A percentile compares a stretch with the other conserved stretches of the same genome.
Conservation (phyloP, 2,329 filamentous ascomycete species). For the Arthrobotrys conoides region DNA sequence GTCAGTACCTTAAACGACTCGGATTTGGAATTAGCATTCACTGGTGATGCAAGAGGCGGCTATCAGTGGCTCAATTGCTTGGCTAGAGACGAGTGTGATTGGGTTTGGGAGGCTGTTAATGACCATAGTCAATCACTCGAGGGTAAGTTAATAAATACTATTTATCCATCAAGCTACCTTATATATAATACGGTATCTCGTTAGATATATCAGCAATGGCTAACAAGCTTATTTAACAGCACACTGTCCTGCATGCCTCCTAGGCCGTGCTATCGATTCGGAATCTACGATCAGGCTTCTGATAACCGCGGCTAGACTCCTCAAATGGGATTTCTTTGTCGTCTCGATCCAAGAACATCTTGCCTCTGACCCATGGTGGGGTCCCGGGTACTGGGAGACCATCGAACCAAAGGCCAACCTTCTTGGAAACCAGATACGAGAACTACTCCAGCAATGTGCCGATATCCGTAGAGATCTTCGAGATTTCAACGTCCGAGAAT, state of each 20-base stretch:
- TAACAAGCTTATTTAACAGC: slow-evolving; percentile 17
- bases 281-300: slow-evolving; percentile 58
- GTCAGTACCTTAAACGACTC: slow-evolving; percentile 42
- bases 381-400: slow-evolving; percentile 60
- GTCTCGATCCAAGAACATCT: slow-evolving; percentile 57
- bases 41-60: slow-evolving; percentile 49
- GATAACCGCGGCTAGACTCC: slow-evolving; percentile 48
- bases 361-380: slow-evolving; percentile 55
- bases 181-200: too few relatives aligned
- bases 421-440: slow-evolving; percentile 53
- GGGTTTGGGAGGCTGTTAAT: slow-evolving; percentile 55
- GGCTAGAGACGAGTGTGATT: slow-evolving; percentile 54
- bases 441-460: slow-evolving; percentile 51
- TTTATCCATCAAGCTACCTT: too few relatives aligned
- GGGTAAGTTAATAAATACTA: slow-evolving; percentile 44
- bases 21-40: slow-evolving; percentile 68
- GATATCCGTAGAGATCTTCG: slow-evolving; percentile 45
- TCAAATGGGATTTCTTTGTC: slow-evolving; percentile 58
- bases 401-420: slow-evolving; percentile 59
- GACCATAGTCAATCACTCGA: slow-evolving; percentile 46
- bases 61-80: slow-evolving; percentile 58
- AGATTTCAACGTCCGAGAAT: slow-evolving; percentile 17
- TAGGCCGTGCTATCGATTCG: slow-evolving; percentile 58
- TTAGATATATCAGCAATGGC: not conserved
- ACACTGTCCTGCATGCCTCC: slow-evolving; percentile 57